Base-by-base conservation (phyloP, 441 rosid species). In the Adansonia grandidieri region DNA sequence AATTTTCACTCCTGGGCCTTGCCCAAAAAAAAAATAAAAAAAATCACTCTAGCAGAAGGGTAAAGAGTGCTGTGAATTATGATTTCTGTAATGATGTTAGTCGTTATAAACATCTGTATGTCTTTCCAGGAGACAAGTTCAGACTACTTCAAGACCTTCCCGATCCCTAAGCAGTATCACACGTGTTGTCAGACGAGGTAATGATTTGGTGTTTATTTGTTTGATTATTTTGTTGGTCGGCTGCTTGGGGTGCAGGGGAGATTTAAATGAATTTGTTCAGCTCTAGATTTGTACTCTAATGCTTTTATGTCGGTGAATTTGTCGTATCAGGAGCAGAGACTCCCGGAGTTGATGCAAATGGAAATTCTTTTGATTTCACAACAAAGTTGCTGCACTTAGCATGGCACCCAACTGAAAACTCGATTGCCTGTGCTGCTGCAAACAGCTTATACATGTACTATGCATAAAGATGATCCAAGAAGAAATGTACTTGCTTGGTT, bases 391-490 rank as follows among this genome's bases (percentile, higher is more conserved):
- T 91, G 73, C 95, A 91, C 82, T 88, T 91, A 66, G 93, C 93
- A 15, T 91, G 95, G 93, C 92, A 91, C 82, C 93, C 95, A 6
- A 82, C 87, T 3, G 91, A 88, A 71, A 89, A 88, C 80, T 84
- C 90, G 4, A 81, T 91, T 54, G 95, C 95, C 44, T 86, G 91
- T 71, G 93, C 95, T 1, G 93, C 95, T 51, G 89, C 91, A 47
- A 91, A 91, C 85, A 91, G 93, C 86, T 86, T 91, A 79, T 89
- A 91, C 84, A 88, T 91, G 91, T 91, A 89, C 84, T 88, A 89
- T 82, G 95, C 92, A 45, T 89, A 80, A 81, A 74, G 70, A 68
- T 11, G 76, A 81, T 65, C 83, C 24, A 40, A 78, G 81, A 73
- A 75, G n/a, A 28, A 50, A 81, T 66, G 74, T 68, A 77, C 73